A percentile compares a stretch with the other conserved stretches of the same genome.
Conservation (phyloP, 768 basidiomycete genomes). For the Russula olivacea region DNA sequence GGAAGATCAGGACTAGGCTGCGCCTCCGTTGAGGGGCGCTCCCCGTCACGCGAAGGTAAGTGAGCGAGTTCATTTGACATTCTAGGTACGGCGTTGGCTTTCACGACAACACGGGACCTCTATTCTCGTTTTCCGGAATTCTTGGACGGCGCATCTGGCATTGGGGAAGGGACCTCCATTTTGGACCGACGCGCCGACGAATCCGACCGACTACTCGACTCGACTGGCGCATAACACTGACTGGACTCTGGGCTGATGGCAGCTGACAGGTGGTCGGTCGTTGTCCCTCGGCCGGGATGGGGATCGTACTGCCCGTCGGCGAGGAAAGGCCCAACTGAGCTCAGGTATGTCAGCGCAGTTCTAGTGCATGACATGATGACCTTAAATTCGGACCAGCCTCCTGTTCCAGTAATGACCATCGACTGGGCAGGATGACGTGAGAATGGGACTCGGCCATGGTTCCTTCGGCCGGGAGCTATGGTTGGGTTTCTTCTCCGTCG, state of each 20-base stretch:
- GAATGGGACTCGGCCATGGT: conserved; percentile 4
- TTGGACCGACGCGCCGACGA: not conserved
- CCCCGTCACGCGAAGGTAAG: conserved; percentile 7
- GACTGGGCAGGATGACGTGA: conserved; percentile 2
- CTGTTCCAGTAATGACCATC: not conserved
- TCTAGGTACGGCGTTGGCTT: conserved; percentile 2
- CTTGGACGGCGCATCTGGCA: conserved; percentile 1
- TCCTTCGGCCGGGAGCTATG: conserved; percentile 21
- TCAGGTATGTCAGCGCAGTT: conserved; percentile 5
- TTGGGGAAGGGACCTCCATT: not conserved
- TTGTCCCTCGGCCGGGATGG: conserved; percentile 21
- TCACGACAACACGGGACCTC: not conserved
- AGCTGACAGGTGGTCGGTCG: conserved; percentile 11
- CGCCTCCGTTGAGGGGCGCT: not conserved
- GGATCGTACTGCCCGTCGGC: conserved; percentile 4
- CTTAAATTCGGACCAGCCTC: not conserved
- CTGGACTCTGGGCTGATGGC: not conserved
- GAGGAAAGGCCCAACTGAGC: not conserved
- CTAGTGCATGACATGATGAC: not conserved
- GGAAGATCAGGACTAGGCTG: not conserved
- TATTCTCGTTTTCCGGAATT: not conserved
- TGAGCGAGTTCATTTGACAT: not conserved
- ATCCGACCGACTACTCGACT: not conserved
- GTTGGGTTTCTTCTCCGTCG: conserved; percentile 10
- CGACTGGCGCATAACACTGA: not conserved